Evolutionary conservation across 1,284 basidiomycete genomes (phyloP), one percentile per base, ranked within the genome.

Genomic region (Rhodotorula sp.): DNA sequence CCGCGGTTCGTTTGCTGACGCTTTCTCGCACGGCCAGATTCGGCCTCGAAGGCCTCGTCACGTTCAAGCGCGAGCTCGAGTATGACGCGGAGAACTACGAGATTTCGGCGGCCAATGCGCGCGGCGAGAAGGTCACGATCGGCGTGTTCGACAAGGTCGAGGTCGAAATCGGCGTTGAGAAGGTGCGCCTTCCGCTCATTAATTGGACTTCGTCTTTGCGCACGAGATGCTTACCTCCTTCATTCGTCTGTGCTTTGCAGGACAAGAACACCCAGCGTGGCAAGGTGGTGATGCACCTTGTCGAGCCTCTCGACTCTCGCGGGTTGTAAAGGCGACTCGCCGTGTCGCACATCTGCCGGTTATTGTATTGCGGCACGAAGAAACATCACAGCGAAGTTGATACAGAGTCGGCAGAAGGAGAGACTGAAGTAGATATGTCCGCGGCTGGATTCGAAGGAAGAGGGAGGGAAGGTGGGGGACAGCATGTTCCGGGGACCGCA

Each of bases 181-280:
- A 95, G 78, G 78, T 77, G 56, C 59, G 76, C 42, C 23, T 23
- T 61, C 17, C 48, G 9, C 50, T 0, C 14, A 1, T 21, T 67
- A 21, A 0, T 2, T n/a, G 10, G 19, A 14, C n/a, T 34, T 25
- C 46, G 14, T 4, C 2, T 21, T n/a, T 1, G 56, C 14, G 21
- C 34, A 34, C 34, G 34, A 34, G 3, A 34, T 34, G 34, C 41
- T 49, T 25, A 50, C 57, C 57, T 16, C 16, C 8, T 13, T 7
- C 13, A 8, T 42, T 3, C 49, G 44, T 21, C 41, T 50, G 7
- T 16, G 8, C 4, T 23, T 13, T 17, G 48, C 70, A 78, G 85
- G 95, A 99, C 81, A 89, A 87, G 79, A 96, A 94, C 78, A 98
- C 95, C 13, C 93, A 97, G 81, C 85, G 96, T 68, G 93, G 93